Evolutionary conservation across 1,139 yeast species (phyloP), one percentile per base, ranked within the genome.

Genomic region (Pichia norvegensis): DNA sequence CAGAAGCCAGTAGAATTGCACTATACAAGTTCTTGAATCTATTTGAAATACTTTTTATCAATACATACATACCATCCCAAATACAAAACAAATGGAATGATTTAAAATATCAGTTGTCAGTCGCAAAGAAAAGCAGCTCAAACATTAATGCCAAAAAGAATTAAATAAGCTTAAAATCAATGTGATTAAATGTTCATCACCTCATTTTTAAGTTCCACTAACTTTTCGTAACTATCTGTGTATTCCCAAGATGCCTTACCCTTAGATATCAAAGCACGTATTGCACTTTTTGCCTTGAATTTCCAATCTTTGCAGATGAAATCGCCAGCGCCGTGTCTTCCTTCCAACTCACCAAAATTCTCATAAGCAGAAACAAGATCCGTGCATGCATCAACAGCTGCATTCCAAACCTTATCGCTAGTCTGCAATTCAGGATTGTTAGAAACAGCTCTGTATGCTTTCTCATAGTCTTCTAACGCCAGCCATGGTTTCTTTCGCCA

Each of bases 401-500:
- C 82, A 51, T 78, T 74, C 95, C 96, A 90, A 0, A 75, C 70
- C 1, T 55, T 54, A 57, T 81, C 88, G 51, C 78, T 76, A 0
- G 76, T 69, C 29, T 76, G 81, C 45, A 87, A 65, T 40, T 81
- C 81, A 1, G 94, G 83, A 38, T 74, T 71, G 50, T 80, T 82
- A 1, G 80, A 67, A 23, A 78, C 64, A 0, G 92, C 84, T 54
- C 97, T 74, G 61, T 78, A 87, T 0, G 95, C 96, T 63, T 84
- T 86, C 58, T 88, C 97, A 54, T 84, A 82, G 56, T 88, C 80
- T 33, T 84, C 95, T 47, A 94, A 69, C 0, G 96, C 85, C 4
- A 77, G 76, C 95, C 97, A 87, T 19, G 96, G 96, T 54, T 75
- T 77, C 45, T 74, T 72, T 57, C 95, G 76, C 97, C 98, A 92